Conservation (phyloP, 768 basidiomycete species). For the Kwoniella mangroviensis region DNA sequence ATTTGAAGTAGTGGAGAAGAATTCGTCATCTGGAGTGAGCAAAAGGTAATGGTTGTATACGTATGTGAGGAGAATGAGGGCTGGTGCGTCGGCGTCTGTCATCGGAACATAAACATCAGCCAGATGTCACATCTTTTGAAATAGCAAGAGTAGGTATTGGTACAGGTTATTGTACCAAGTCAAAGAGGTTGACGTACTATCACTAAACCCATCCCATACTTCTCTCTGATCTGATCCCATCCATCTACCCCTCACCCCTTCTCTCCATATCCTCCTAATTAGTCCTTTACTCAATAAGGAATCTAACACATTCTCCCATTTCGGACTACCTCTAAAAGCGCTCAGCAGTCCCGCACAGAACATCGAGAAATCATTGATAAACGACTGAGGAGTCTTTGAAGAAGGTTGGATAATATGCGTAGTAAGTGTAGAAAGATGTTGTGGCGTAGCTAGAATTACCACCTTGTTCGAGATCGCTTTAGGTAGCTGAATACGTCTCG, state of each 20-base stretch:
- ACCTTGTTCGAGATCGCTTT: slow-evolving; percentile 67
- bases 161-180: no score
- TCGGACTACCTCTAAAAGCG: slow-evolving; percentile 65
- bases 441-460: slow-evolving; percentile 63
- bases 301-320: slow-evolving; percentile 67
- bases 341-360: slow-evolving; percentile 67
- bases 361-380: slow-evolving; percentile 63
- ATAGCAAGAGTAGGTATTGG: no score
- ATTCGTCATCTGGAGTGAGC: slow-evolving; percentile 96
- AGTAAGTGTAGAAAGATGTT: slow-evolving; percentile 50
- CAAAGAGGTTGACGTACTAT: slow-evolving; percentile 59
- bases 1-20: slow-evolving; percentile 68
- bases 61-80: slow-evolving; percentile 77
- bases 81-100: slow-evolving; percentile 61
- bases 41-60: slow-evolving; percentile 81
- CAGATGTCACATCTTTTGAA: no score
- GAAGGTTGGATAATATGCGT: slow-evolving; percentile 59
- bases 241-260: slow-evolving; percentile 59
- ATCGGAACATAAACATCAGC: not conserved
- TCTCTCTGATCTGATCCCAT: slow-evolving; percentile 13
- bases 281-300: slow-evolving; percentile 52
- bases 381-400: slow-evolving; percentile 51
- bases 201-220: slow-evolving; percentile 33
- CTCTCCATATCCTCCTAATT: slow-evolving; percentile 67
- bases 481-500: slow-evolving; percentile 30